Conservation (phyloP, 495 filamentous ascomycete genomes). For the Penicillium coffeae region DNA sequence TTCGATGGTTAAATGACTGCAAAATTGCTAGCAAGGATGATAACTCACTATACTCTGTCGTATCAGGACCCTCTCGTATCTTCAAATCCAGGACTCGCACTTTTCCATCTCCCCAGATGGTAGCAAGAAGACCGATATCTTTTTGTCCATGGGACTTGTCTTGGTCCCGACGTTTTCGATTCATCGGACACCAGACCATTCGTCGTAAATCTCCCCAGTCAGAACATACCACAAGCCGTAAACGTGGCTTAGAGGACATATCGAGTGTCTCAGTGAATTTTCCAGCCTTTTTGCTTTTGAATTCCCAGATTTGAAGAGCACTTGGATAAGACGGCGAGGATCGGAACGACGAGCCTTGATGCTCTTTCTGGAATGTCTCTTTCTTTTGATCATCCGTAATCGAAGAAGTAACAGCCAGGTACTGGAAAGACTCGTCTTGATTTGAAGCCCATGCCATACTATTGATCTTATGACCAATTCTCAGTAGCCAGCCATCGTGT, state of each 20-base stretch:
- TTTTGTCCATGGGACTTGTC: conserved; percentile 29
- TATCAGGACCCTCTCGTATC: conserved; percentile 20
- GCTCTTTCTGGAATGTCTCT: conserved; percentile 2
- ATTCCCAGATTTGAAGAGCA: conserved; percentile 58
- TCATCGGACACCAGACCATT: conserved; percentile 62
- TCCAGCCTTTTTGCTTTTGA: conserved; percentile 35
- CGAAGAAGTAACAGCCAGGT: conserved; percentile 49
- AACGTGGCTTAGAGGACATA: conserved; percentile 31
- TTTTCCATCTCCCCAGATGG: conserved; percentile 60
- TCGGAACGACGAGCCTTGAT: conserved; percentile 42
- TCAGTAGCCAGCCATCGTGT: conserved; percentile 56
- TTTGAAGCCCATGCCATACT: conserved; percentile 58
- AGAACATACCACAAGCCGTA: conserved; percentile 54
- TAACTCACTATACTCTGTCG: conserved; percentile 36
- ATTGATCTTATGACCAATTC: conserved; percentile 49
- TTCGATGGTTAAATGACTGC: not conserved
- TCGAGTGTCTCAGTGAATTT: conserved; percentile 33
- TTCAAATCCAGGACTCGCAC: conserved; percentile 56
- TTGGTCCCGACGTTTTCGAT: conserved; percentile 30
- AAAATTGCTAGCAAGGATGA: not conserved
- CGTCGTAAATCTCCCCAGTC: conserved; percentile 59
- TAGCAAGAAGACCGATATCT: conserved; percentile 57
- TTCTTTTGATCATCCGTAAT: conserved; percentile 35
- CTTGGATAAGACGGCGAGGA: conserved; percentile 43
- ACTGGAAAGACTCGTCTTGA: conserved; percentile 47